A percentile compares a stretch with the other conserved stretches of the same genome.
Conservation (phyloP, 129 eudicot species). For the Lactuca sativa region DNA sequence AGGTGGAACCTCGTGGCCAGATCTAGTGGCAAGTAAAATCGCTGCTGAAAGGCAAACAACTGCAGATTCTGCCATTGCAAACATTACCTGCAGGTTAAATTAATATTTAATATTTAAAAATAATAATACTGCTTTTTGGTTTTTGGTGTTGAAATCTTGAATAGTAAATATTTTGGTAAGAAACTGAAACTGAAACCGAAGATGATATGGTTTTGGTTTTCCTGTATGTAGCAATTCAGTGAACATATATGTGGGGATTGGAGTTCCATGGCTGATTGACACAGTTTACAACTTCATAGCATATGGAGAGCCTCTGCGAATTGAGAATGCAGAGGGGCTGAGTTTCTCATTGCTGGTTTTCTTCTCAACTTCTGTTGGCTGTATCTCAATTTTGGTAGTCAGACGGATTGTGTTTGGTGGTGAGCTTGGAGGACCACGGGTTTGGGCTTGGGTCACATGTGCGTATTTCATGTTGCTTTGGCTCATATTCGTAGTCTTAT, state of each 20-base stretch:
- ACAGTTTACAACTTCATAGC: slow-evolving; percentile 78
- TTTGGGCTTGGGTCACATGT: slow-evolving; percentile 89
- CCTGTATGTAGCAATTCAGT: slow-evolving; percentile 72
- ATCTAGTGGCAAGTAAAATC: slow-evolving; percentile 94
- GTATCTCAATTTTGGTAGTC: slow-evolving; percentile 61
- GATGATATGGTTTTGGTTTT: too few relatives aligned
- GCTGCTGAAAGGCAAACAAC: slow-evolving; percentile 93
- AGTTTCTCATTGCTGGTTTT: slow-evolving; percentile 89
- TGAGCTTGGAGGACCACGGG: slow-evolving; percentile 85
- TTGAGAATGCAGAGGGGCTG: slow-evolving; percentile 67
- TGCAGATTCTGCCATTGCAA: slow-evolving; percentile 97
- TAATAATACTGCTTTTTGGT: not conserved
- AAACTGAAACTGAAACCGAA: not conserved
- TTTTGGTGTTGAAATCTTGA: too few relatives aligned
- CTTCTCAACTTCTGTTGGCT: slow-evolving; percentile 77
- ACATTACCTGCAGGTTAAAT: slow-evolving; percentile 89
- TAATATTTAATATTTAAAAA: too few relatives aligned
- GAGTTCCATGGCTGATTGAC: slow-evolving; percentile 92
- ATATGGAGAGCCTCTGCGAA: slow-evolving; percentile 61
- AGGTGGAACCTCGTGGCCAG: slow-evolving; percentile 96
- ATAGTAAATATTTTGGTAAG: not conserved
- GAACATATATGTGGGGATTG: slow-evolving; percentile 93
- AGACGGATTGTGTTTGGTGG: slow-evolving; percentile 76
- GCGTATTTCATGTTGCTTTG: slow-evolving; percentile 73
- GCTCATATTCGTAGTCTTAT: slow-evolving; percentile 72